Percentiles rank a stretch among this genome's conserved stretches.
Evolutionary conservation across 2,329 filamentous ascomycete species (phyloP).

Genomic region (Metarhizium robertsii): DNA sequence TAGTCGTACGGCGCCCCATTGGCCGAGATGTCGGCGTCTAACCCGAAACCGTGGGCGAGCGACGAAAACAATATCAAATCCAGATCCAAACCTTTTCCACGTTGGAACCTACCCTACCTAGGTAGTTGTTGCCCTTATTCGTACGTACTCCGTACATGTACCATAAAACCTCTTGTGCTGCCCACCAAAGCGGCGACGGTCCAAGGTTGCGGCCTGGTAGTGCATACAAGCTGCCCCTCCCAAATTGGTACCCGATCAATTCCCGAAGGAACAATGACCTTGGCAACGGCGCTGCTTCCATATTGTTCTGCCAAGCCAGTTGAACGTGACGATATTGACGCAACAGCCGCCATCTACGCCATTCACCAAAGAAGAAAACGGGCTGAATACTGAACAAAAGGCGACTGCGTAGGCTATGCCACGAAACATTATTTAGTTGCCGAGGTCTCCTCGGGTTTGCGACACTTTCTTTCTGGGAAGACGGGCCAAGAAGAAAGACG

Average conservation of each 20-base stretch:
- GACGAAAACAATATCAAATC: too few relatives aligned
- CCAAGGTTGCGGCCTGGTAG: neutral
- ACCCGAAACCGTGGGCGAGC: too few relatives aligned
- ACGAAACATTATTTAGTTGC: constrained; percentile 2
- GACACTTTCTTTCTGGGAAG: neutral
- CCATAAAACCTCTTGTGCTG: too few relatives aligned
- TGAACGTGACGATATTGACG: neutral
- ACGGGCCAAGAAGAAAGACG: neutral
- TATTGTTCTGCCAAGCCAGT: constrained; percentile 3
- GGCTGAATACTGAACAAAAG: neutral
- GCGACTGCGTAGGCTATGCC: neutral
- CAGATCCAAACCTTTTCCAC: too few relatives aligned
- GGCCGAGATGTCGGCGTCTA: too few relatives aligned
- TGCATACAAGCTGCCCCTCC: neutral
- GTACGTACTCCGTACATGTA: too few relatives aligned
- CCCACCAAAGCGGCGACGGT: too few relatives aligned
- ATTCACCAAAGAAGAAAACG: neutral
- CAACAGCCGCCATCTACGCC: constrained; percentile 1
- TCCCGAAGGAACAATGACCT: constrained; percentile 11
- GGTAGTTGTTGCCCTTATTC: too few relatives aligned
- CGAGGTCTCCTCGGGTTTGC: neutral
- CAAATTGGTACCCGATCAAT: constrained; percentile 13
- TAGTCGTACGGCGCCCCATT: too few relatives aligned
- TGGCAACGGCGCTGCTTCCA: neutral
- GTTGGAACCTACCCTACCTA: too few relatives aligned